Evolutionary conservation across 106 monocot genomes (phyloP), one percentile per base, ranked within the genome.

Genomic region (Posidonia australis): DNA sequence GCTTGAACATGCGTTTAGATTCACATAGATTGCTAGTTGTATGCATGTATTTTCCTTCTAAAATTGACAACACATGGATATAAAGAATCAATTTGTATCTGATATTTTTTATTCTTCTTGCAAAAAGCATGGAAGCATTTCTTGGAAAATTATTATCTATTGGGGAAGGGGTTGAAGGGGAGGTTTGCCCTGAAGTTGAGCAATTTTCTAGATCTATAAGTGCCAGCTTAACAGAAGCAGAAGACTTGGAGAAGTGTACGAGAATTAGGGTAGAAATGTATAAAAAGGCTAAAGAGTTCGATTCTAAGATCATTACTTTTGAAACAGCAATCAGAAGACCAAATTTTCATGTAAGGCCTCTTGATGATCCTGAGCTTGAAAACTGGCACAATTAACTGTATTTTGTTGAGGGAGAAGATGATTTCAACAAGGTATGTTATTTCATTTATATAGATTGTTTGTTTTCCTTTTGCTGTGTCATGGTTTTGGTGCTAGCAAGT

Each of bases 311-410:
- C 76, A 77, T 96, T 82, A 77, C 64, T 78, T 96, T 96, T 77
- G 94, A 96, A 87, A 82, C 82, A 84, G 90, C 82, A 74, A 84
- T 96, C 57, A 96, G 84, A 79, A 84, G 94, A 78, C 94, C 94
- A 57, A 90, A 96, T 71, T 96, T 96, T 64, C 94, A 96, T 82
- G 84, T 90, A 63, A 84, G 77, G 74, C 82, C 94, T 63, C 94
- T 96, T 71, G 94, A 96, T 70, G 90, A 86, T 56, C 76, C 83
- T 67, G 94, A 96, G 74, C 94, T 96, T 86, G 94, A 96, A 18
- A 96, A 96, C 57, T 96, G 94, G 94, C 90, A 96, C 68, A 84
- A 69, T 66, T 96, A 96, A 79, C 84, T 96, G 70, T 84, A 90
- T 78, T 90, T 90, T 68, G 78, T 82, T 54, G 87, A 90, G 77